Percentiles rank a stretch among this genome's conserved stretches.
These are phyloP conservation scores for Nannochloris sp. DNA, from an alignment of 139 green algal species.

Conservation along the genomic window DNA sequence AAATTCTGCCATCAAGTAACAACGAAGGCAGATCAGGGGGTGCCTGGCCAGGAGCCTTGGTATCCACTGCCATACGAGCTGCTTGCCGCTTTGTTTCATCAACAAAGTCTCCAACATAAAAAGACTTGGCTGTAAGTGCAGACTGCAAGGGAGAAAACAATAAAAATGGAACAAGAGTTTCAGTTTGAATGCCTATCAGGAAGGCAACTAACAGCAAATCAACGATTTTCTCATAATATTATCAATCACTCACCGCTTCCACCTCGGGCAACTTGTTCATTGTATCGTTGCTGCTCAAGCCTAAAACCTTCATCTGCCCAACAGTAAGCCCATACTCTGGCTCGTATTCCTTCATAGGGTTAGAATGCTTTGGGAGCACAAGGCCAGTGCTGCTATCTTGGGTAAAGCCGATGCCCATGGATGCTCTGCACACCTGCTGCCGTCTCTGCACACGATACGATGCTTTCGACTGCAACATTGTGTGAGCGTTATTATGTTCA, in stretches of 20 bases:
- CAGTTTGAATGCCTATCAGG: no score
- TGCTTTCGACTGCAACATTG: no score
- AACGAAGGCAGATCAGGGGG: slow-evolving; percentile 83
- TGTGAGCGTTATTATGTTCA: no score
- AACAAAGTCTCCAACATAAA: slow-evolving; percentile 40
- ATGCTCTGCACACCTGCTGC: slow-evolving; percentile 1
- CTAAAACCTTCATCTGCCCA: slow-evolving; percentile 47
- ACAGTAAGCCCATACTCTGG: slow-evolving; percentile 40
- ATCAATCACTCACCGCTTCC: slow-evolving; percentile 23
- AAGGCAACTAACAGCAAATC: no score
- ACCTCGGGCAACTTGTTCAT: slow-evolving; percentile 13
- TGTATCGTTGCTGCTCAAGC: slow-evolving; percentile 19
- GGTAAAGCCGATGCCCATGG: slow-evolving; percentile 23
- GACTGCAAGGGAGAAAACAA: slow-evolving; percentile 11
- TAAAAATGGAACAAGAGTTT: neutral
- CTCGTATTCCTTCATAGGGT: neutral
- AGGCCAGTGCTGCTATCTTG: neutral
- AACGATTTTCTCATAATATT: no score
- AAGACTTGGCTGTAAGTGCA: slow-evolving; percentile 35
- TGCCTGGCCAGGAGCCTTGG: slow-evolving; percentile 34
- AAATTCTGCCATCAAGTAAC: slow-evolving; percentile 76
- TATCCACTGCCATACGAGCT: slow-evolving; percentile 26
- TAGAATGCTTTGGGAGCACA: neutral
- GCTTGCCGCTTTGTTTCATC: slow-evolving; percentile 14
- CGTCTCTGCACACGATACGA: no score